Percentiles rank a stretch among this genome's conserved stretches.
phyloP scores from a whole-genome alignment of 129 eudicot species.

The Centaurea solstitialis region DNA sequence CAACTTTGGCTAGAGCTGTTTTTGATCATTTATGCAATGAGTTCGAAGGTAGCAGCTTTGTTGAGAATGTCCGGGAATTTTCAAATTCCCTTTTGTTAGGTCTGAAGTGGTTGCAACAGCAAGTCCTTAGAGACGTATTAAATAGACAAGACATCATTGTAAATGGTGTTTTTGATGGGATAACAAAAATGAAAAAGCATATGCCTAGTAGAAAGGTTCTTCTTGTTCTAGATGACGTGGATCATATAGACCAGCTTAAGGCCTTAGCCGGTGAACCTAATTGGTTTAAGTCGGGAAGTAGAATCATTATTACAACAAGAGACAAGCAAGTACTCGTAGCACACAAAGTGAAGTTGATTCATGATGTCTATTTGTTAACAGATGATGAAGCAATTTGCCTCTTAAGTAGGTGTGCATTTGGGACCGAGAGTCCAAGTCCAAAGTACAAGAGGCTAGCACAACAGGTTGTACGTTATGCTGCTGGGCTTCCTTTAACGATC shows the following conservation, averaged over 20 bases:
- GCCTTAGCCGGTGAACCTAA: conserved; percentile 13
- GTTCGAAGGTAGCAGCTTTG: background rate
- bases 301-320: conserved; percentile 10
- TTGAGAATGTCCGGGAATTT: conserved; percentile 11
- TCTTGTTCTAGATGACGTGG: conserved; percentile 21
- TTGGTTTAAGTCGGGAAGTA: conserved; percentile 17
- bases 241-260: conserved; percentile 18
- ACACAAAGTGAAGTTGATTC: background rate
- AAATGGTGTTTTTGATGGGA: background rate
- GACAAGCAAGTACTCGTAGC: conserved; percentile 11
- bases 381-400: background rate
- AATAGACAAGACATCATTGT: background rate
- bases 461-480: conserved; percentile 7
- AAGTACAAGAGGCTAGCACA: background rate
- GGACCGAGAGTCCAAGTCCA: background rate
- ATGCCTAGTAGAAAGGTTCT: conserved; percentile 15
- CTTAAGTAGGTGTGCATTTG: conserved; percentile 18
- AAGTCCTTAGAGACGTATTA: conserved; percentile 2
- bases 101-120: background rate
- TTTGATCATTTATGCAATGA: no score
- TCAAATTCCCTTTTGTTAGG: background rate
- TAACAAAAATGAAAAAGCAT: background rate
- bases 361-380: background rate
- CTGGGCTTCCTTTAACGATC: conserved; percentile 15
- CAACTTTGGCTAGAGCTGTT: no score